Percentiles rank a stretch among this genome's conserved stretches.
Evolutionary conservation across 2,329 filamentous ascomycete genomes (phyloP).

Genomic region (Aspergillus floridensis): DNA sequence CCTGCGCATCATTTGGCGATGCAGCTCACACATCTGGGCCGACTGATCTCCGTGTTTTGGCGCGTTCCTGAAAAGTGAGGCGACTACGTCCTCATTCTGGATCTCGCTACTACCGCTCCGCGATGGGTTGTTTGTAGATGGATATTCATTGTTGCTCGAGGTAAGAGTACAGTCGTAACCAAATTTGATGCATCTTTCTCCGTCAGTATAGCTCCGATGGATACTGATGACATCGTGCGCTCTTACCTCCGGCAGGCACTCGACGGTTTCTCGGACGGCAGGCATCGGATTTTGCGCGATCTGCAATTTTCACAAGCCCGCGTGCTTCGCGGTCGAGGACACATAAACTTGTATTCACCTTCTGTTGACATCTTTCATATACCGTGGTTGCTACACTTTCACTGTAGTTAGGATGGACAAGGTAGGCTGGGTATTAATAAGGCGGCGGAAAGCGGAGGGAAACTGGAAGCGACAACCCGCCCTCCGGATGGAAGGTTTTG

Average conservation of each 20-base stretch:
- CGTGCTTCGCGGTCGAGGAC: not conserved
- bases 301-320: not conserved
- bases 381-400: not conserved
- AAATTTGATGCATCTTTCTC: not conserved
- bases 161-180: not conserved
- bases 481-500: constrained; percentile 2
- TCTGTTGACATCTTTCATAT: not conserved
- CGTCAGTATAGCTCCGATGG: not conserved
- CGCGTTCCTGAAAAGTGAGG: not conserved
- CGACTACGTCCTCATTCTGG: not conserved
- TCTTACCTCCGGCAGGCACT: not conserved
- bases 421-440: not conserved
- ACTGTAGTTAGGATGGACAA: not conserved
- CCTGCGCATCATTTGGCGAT: not conserved
- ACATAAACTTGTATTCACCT: not conserved
- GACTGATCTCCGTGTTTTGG: not conserved
- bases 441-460: not conserved
- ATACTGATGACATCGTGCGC: not conserved
- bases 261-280: not conserved
- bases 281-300: not conserved
- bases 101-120: too few species aligned
- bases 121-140: not conserved
- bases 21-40: not conserved
- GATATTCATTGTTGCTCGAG: not conserved
- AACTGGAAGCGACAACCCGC: not conserved